phyloP scores from a whole-genome alignment of 306 rosid genomes.

The Betula pendula region DNA sequence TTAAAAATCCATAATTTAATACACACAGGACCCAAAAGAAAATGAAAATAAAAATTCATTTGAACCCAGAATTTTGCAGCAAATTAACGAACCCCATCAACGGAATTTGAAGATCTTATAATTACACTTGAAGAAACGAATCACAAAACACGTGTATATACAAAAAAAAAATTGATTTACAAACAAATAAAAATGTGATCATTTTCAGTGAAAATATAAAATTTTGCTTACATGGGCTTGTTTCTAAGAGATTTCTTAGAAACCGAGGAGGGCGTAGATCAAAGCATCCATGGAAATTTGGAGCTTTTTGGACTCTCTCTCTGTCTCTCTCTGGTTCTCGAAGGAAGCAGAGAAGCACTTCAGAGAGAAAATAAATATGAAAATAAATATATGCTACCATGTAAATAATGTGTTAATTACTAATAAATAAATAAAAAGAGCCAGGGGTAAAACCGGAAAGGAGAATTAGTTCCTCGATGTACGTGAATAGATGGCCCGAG shows the following conservation, averaged over 20 bases:
- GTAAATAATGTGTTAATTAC: neutral
- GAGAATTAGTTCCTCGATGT: constrained; percentile 31
- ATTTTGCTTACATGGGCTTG: constrained; percentile 62
- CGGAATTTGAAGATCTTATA: constrained; percentile 23
- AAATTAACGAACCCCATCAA: constrained; percentile 21
- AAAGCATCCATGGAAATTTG: constrained; percentile 51
- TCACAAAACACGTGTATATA: constrained; percentile 18
- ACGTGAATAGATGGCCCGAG: constrained; percentile 53
- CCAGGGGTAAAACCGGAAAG: constrained; percentile 51
- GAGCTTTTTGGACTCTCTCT: constrained; percentile 36
- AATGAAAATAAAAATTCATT: constrained; percentile 11
- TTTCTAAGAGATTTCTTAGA: constrained; percentile 41
- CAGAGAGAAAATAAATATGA: constrained; percentile 6
- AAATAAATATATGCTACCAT: constrained; percentile 4
- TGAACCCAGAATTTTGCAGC: constrained; percentile 26
- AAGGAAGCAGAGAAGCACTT: constrained; percentile 29
- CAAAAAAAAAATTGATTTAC: neutral
- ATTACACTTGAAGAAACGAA: constrained; percentile 31
- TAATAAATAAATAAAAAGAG: neutral
- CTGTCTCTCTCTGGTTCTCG: constrained; percentile 28
- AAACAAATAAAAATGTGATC: neutral
- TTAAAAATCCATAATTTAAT: constrained; percentile 28
- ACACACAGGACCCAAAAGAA: constrained; percentile 9
- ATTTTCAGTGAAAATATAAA: neutral
- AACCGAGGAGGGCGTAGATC: constrained; percentile 48